Evolutionary conservation across 371 early-diverging fungal species (phyloP).

Genomic region (Apophysomyces variabilis): DNA sequence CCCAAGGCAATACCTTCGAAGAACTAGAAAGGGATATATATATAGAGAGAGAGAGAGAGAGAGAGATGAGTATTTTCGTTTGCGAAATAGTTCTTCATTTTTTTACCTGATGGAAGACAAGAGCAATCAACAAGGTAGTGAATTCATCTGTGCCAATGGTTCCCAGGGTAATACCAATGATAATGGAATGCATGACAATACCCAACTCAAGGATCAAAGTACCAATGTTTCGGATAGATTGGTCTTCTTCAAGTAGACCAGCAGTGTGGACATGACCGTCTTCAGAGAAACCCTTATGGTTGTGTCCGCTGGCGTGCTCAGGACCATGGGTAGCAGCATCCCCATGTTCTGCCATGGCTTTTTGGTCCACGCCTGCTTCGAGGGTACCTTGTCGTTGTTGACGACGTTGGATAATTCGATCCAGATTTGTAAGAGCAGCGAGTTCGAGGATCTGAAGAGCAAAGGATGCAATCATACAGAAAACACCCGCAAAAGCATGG

Average conservation of each 20-base stretch:
- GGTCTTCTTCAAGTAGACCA: constrained; percentile 41
- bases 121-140: constrained; percentile 68
- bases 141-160: constrained; percentile 28
- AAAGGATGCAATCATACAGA: constrained; percentile 43
- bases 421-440: constrained; percentile 32
- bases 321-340: background rate
- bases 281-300: constrained; percentile 28
- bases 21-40: constrained; percentile 57
- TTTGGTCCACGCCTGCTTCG: background rate
- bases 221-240: constrained; percentile 37
- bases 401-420: constrained; percentile 16
- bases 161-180: constrained; percentile 79
- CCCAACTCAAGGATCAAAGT: constrained; percentile 79
- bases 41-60: constrained; percentile 43
- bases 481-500: constrained; percentile 42
- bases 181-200: constrained; percentile 78
- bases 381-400: background rate
- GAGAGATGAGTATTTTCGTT: background rate
- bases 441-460: constrained; percentile 40
- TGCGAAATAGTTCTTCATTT: no score
- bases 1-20: constrained; percentile 91
- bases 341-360: background rate
- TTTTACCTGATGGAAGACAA: constrained; percentile 79
- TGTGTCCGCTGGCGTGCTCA: constrained; percentile 17
- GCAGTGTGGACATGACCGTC: constrained; percentile 56